Evolutionary conservation across 257 asterid species (phyloP).

Genomic region (Nicotiana noctiflora): DNA sequence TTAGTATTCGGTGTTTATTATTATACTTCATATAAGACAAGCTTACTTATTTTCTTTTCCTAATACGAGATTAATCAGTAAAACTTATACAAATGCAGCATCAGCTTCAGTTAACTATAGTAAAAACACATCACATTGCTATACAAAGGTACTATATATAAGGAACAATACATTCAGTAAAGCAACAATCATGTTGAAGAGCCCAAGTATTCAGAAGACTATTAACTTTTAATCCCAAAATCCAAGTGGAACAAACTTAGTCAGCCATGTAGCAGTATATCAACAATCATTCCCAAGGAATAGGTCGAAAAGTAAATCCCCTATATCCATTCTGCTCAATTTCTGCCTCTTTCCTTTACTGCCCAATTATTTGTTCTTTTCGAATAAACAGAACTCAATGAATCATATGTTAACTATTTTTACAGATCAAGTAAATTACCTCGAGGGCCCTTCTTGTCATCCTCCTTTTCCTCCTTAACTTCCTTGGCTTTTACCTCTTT

Average conservation of each 20-base stretch:
- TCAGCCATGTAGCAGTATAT: not conserved
- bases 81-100: not conserved
- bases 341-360: not conserved
- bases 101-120: not conserved
- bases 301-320: not conserved
- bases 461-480: constrained; percentile 23
- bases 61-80: not conserved
- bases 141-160: not conserved
- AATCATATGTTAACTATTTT: not conserved
- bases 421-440: constrained; percentile 25
- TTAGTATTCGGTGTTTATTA: not conserved
- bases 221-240: not conserved
- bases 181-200: not conserved
- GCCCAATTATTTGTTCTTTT: not conserved
- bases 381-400: not conserved
- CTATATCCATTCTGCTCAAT: not conserved
- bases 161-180: not conserved
- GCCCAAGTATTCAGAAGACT: not conserved
- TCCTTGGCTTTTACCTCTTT: constrained; percentile 12
- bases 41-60: not conserved
- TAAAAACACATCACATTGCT: not conserved
- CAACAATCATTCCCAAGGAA: not conserved
- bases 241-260: not conserved
- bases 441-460: constrained; percentile 37
- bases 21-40: not conserved